Evolutionary conservation across 352 stramenopile genomes (phyloP), one percentile per base, ranked within the genome.

Genomic region (Globisporangium canariense): DNA sequence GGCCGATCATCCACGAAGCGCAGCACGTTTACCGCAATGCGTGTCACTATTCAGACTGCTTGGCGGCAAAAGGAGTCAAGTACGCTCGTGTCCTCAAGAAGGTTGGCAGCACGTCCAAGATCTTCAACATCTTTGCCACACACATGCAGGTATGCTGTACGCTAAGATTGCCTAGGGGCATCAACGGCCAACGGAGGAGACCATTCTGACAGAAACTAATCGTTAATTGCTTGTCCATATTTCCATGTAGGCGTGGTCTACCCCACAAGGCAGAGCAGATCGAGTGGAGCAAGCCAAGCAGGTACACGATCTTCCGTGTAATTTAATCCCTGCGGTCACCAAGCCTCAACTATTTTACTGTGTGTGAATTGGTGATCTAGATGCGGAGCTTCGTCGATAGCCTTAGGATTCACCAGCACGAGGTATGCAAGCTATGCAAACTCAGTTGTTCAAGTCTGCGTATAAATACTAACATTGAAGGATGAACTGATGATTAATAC

Each of bases 91-190:
- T 92, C 11, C 61, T 91, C 61, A 94, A 94, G 60, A 91, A 67
- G 1, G 57, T 79, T 8, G 34, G 77, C 11, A 65, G 53, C 9
- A 59, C 49, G 2, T 82, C 71, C 58, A 94, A 94, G 65, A 74
- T 91, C 8, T 92, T 93, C 57, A 94, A 94, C 60, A 77, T 94
- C 13, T 94, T 93, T 66, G 83, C 82, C 22, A 93, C 86, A 32
- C 86, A 94, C 69, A 91, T 94, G 81, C 86, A 94, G 76, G 81
- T 86, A 50, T 6, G 43, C 38, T 32, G 13, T 63, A 30, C 13
- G 20, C 30, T 8, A 20, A 22, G 25, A 30, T 30, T n/a, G 16
- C 30, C 41, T 54, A 20, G 25, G 20, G 2, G 10, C 10, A 20
- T n/a, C 25, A 13, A 14, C 36, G 4, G 36, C 9, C 36, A 41